These are phyloP conservation scores for Elsinoe arachidis DNA, from an alignment of 2,329 filamentous ascomycete species.

Conservation along the genomic window DNA sequence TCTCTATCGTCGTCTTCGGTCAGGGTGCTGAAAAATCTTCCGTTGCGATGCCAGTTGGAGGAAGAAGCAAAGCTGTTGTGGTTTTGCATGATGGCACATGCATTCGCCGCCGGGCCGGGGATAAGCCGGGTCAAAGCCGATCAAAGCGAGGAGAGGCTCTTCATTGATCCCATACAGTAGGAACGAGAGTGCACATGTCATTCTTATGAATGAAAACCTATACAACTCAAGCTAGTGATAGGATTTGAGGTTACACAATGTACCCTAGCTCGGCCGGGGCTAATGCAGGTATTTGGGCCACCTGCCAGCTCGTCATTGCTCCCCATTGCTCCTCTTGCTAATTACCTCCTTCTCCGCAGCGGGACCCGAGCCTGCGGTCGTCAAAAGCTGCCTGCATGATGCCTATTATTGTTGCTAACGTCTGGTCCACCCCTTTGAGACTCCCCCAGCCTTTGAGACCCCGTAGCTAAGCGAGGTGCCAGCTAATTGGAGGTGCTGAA, in stretches of 20 bases:
- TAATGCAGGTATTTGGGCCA: not conserved
- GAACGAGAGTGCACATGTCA: not conserved
- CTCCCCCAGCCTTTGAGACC: not conserved
- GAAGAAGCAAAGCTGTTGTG: not conserved
- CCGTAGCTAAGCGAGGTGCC: no score
- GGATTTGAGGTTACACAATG: not conserved
- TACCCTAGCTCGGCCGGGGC: not conserved
- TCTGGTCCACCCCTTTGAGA: no score
- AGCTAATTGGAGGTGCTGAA: no score
- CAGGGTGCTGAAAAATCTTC: conserved; percentile 1
- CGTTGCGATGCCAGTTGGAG: not conserved
- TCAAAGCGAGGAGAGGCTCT: not conserved
- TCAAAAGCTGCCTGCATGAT: not conserved
- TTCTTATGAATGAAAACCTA: not conserved
- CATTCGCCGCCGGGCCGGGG: not conserved
- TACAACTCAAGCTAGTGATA: not conserved
- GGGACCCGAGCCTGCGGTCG: not conserved
- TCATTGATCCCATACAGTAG: not conserved
- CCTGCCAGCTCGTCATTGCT: not conserved
- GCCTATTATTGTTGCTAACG: not conserved
- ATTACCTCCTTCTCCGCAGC: not conserved
- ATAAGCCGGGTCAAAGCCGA: not conserved
- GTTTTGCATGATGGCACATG: not conserved
- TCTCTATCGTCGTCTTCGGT: not conserved
- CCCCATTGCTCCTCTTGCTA: not conserved